Evolutionary conservation across 179 eudicot species (phyloP).

Genomic region (Silene vulgaris): DNA sequence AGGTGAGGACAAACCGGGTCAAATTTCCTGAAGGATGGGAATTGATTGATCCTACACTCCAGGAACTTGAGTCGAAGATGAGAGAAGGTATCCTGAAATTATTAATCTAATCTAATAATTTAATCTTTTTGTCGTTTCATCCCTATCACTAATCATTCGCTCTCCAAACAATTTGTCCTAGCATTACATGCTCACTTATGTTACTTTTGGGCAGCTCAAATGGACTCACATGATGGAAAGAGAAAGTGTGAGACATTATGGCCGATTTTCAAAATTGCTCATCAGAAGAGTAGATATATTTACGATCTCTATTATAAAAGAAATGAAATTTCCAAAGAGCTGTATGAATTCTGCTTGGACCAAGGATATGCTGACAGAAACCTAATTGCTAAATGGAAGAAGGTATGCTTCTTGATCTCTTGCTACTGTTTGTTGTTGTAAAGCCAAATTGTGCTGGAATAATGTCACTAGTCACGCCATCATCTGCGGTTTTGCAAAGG

Average conservation of each 20-base stretch:
- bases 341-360: conserved; percentile 45
- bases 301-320: conserved; percentile 40
- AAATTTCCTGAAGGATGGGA: conserved; percentile 90
- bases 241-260: conserved; percentile 45
- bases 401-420: conserved; percentile 23
- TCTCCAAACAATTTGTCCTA: background rate
- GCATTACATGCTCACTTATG: background rate
- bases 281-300: conserved; percentile 43
- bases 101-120: background rate
- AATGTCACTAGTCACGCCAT: background rate
- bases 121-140: background rate
- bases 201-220: conserved; percentile 31
- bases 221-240: conserved; percentile 44
- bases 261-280: conserved; percentile 46
- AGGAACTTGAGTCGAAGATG: conserved; percentile 81
- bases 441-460: background rate
- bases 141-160: background rate
- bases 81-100: conserved; percentile 58
- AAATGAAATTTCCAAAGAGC: conserved; percentile 37
- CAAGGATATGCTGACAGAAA: conserved; percentile 46
- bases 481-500: background rate
- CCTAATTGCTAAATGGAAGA: conserved; percentile 49
- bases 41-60: conserved; percentile 78
- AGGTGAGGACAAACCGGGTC: conserved; percentile 78
- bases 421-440: background rate